phyloP scores from a whole-genome alignment of 805 yeast genomes.

The Metschnikowia hibisci region DNA sequence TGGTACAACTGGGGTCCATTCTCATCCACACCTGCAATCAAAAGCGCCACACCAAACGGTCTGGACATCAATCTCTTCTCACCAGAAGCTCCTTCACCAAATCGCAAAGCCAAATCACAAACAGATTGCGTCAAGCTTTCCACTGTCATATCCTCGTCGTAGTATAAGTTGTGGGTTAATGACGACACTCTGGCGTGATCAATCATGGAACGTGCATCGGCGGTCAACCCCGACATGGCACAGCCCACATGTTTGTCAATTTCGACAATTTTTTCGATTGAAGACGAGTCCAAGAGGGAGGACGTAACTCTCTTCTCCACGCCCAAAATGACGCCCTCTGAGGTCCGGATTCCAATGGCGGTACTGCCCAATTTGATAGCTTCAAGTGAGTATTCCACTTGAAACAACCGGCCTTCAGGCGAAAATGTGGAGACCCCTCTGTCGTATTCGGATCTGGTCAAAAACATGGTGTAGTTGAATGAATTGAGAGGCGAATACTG shows the following conservation, averaged over 20 bases:
- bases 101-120: constrained; percentile 92
- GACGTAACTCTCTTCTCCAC: constrained; percentile 98
- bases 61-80: constrained; percentile 95
- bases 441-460: constrained; percentile 99
- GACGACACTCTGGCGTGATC: constrained; percentile 94
- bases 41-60: constrained; percentile 97
- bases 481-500: constrained; percentile 4
- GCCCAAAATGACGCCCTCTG: constrained; percentile 93
- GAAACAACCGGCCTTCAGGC: constrained; percentile 97
- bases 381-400: constrained; percentile 95
- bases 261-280: constrained; percentile 94
- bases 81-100: constrained; percentile 96
- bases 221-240: constrained; percentile 98
- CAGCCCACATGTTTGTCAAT: constrained; percentile 93
- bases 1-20: constrained; percentile 95
- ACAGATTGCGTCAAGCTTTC: constrained; percentile 95
- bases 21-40: constrained; percentile 94
- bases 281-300: constrained; percentile 80
- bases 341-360: constrained; percentile 93
- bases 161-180: constrained; percentile 83
- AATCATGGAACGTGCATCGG: constrained; percentile 98
- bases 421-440: constrained; percentile 98
- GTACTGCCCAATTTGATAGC: constrained; percentile 98
- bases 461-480: constrained; percentile 57
- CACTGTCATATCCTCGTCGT: constrained; percentile 87